These are phyloP conservation scores for Starmerella etchellsii DNA, from an alignment of 805 yeast genomes.

Conservation along the genomic window DNA sequence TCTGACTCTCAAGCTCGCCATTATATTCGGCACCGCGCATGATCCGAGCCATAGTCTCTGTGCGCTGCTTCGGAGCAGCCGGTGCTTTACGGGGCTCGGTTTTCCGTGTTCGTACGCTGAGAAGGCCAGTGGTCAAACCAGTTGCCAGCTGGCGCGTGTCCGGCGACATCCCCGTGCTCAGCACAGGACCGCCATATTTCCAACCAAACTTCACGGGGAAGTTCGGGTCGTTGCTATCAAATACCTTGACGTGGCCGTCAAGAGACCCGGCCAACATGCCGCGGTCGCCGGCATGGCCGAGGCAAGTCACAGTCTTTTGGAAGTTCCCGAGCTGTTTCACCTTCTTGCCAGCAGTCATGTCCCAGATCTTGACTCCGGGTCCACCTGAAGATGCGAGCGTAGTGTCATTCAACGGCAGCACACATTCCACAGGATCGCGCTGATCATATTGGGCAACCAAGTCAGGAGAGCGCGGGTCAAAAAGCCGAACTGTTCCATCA, in stretches of 20 bases:
- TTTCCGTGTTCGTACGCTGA: conserved; percentile 79
- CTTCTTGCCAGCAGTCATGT: conserved; percentile 61
- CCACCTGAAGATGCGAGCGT: conserved; percentile 78
- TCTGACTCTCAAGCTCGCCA: conserved; percentile 75
- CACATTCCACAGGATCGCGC: conserved; percentile 71
- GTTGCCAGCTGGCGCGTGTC: conserved; percentile 77
- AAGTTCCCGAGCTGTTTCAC: conserved; percentile 69
- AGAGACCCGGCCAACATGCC: conserved; percentile 88
- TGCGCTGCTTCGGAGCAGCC: conserved; percentile 27
- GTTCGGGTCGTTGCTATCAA: conserved; percentile 49
- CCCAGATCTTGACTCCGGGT: conserved; percentile 80
- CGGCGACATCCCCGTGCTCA: conserved; percentile 83
- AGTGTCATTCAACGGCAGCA: conserved; percentile 60
- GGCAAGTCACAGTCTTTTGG: conserved; percentile 83
- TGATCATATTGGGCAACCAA: conserved; percentile 54
- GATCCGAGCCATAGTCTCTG: conserved; percentile 60
- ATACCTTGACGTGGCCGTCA: conserved; percentile 94
- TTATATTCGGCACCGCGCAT: conserved; percentile 82
- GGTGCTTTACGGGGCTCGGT: conserved; percentile 39
- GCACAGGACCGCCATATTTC: conserved; percentile 91
- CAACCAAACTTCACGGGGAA: conserved; percentile 94
- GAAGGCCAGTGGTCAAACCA: conserved; percentile 79
- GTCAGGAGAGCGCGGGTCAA: conserved; percentile 55
- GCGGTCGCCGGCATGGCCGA: conserved; percentile 57
- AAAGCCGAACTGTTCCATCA: conserved; percentile 73